Evolutionary conservation across 345 rosid species (phyloP).

Genomic region (Arabis alpina): DNA sequence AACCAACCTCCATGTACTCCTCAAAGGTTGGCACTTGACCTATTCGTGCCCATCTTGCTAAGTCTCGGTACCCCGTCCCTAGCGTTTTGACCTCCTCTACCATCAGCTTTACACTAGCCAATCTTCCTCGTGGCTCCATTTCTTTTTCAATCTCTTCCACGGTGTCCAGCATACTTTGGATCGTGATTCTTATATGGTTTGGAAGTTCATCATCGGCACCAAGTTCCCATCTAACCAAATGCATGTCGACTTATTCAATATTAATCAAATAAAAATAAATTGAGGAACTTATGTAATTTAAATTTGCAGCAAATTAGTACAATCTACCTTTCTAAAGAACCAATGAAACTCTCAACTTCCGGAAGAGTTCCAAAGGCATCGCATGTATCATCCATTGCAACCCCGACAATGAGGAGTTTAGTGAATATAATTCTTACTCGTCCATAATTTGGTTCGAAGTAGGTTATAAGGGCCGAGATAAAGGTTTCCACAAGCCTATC

Average conservation of each 20-base stretch:
- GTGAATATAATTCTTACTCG: not conserved
- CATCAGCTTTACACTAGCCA: not conserved
- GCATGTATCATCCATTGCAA: slow-evolving; percentile 28
- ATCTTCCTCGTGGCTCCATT: slow-evolving; percentile 1
- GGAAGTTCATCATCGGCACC: not conserved
- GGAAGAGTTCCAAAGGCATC: slow-evolving; percentile 31
- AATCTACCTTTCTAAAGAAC: slow-evolving; percentile 4
- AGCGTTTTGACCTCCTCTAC: slow-evolving; percentile 16
- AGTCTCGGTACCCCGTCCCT: not conserved
- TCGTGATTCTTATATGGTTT: not conserved
- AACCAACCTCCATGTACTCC: slow-evolving; percentile 33
- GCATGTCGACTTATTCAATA: not conserved
- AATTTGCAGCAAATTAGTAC: too few species aligned
- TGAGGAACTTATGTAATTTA: too few species aligned
- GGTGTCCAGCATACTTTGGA: not conserved
- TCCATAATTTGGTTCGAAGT: slow-evolving; percentile 24
- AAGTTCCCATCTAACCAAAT: slow-evolving; percentile 20
- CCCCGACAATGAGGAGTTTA: not conserved
- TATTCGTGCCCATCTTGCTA: slow-evolving; percentile 20
- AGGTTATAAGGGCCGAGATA: not conserved
- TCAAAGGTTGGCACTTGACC: slow-evolving; percentile 37
- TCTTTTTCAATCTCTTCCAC: not conserved
- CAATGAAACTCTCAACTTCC: not conserved
- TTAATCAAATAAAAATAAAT: too few species aligned
- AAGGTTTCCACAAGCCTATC: slow-evolving; percentile 23